A percentile compares a stretch with the other conserved stretches of the same genome.
phyloP scores from a whole-genome alignment of 1,284 basidiomycete species.

The Somion occarium region DNA sequence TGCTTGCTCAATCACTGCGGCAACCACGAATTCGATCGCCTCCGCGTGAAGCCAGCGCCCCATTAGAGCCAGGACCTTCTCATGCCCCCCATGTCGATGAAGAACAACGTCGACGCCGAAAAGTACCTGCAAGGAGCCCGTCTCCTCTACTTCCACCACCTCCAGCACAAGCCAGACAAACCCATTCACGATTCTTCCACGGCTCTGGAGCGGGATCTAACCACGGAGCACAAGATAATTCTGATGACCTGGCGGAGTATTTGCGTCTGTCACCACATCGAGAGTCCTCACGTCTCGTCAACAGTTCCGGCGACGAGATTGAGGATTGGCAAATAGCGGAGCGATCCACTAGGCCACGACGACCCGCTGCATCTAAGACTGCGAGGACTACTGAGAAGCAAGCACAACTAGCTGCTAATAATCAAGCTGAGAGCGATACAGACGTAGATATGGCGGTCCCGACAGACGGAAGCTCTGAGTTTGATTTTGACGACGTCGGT shows the following conservation, averaged over 20 bases:
- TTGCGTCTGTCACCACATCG: conserved; percentile 11
- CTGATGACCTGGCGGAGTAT: conserved; percentile 4
- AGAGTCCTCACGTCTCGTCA: conserved; percentile 2
- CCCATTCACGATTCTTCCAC: conserved; percentile 6
- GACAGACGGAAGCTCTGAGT: not conserved
- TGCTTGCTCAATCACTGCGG: conserved; percentile 3
- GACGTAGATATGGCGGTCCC: not conserved
- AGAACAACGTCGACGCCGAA: conserved; percentile 39
- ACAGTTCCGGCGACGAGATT: conserved; percentile 3
- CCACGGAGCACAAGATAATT: not conserved
- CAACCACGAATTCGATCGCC: conserved; percentile 17
- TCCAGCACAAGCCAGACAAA: conserved; percentile 9
- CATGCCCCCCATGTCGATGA: conserved; percentile 29
- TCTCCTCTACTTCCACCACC: conserved; percentile 24
- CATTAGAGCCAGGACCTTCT: conserved; percentile 19
- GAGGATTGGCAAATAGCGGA: conserved; percentile 8
- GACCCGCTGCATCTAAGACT: too few species aligned
- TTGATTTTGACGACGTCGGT: not conserved
- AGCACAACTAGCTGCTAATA: conserved; percentile 2
- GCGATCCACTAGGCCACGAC: conserved; percentile 10
- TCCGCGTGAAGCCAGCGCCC: conserved; percentile 20
- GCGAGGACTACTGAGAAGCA: not conserved
- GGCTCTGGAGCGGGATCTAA: conserved; percentile 1
- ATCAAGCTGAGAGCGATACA: conserved; percentile 3
- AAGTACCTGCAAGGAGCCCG: conserved; percentile 19